These are phyloP conservation scores for Solanum pimpinellifolium DNA, from an alignment of 257 asterid species.

Conservation along the genomic window DNA sequence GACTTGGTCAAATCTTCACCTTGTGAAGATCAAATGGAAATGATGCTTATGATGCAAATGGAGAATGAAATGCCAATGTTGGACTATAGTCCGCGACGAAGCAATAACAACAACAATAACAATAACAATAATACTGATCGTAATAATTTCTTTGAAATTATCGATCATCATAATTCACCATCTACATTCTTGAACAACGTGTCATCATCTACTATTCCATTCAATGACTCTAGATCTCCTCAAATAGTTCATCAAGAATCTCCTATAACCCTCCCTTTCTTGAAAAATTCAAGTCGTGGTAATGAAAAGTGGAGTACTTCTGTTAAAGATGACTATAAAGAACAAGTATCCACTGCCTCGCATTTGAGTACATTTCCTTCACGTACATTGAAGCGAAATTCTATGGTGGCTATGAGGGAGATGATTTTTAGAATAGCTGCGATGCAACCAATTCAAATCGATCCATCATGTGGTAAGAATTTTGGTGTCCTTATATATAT, in stretches of 20 bases:
- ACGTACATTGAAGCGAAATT: background rate
- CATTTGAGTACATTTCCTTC: background rate
- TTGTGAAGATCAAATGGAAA: constrained; percentile 52
- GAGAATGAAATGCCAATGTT: constrained; percentile 14
- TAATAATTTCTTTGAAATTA: background rate
- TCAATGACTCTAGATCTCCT: background rate
- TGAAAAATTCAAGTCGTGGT: background rate
- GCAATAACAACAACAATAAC: background rate
- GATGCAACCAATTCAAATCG: constrained; percentile 89
- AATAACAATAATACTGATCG: background rate
- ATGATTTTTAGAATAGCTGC: constrained; percentile 86
- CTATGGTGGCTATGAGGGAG: constrained; percentile 81
- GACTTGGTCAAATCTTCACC: constrained; percentile 39
- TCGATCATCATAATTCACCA: background rate
- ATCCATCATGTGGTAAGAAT: constrained; percentile 45
- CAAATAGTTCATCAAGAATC: background rate
- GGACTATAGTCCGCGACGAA: background rate
- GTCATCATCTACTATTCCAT: constrained; percentile 24
- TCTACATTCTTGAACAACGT: background rate
- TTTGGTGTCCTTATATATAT: background rate
- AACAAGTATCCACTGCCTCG: background rate
- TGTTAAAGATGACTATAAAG: background rate
- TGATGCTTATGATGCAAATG: constrained; percentile 70
- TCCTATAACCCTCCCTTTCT: background rate
- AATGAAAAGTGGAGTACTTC: background rate